Evolutionary conservation across 2,329 filamentous ascomycete genomes (phyloP).

Genomic region (Colletotrichum echinochloae): DNA sequence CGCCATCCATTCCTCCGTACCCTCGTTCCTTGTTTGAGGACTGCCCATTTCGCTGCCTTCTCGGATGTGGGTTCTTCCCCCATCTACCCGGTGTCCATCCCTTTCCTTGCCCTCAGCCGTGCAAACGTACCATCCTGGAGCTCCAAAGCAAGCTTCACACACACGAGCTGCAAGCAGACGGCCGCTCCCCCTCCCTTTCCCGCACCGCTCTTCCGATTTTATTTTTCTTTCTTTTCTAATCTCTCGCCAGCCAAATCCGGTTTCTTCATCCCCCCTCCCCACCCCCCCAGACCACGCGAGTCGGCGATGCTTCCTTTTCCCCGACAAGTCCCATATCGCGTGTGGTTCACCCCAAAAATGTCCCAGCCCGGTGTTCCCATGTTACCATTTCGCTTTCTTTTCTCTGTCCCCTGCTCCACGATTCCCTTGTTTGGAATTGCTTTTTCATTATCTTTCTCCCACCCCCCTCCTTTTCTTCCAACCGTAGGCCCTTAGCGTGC

Average conservation of each 20-base stretch:
- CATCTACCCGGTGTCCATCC: neutral
- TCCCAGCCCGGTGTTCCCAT: constrained; percentile 13
- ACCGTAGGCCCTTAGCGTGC: constrained; percentile 28
- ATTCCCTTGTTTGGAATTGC: constrained; percentile 16
- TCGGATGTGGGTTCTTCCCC: neutral
- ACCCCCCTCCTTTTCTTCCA: constrained; percentile 3
- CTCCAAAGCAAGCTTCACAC: neutral
- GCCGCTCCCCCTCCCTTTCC: neutral
- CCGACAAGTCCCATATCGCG: constrained; percentile 6
- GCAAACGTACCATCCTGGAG: constrained; percentile 3
- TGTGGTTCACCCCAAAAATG: constrained; percentile 17
- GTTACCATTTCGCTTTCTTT: constrained; percentile 29
- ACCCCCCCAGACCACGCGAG: constrained; percentile 1
- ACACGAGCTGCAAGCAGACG: constrained; percentile 1
- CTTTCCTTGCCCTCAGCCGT: neutral
- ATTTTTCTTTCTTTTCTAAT: neutral
- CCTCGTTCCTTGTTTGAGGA: neutral
- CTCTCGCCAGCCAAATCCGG: neutral
- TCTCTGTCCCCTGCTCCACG: constrained; percentile 15
- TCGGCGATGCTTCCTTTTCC: constrained; percentile 30
- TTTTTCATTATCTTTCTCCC: constrained; percentile 13
- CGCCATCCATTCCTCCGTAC: neutral
- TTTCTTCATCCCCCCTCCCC: neutral
- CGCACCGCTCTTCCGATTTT: neutral
- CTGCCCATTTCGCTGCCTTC: neutral